Evolutionary conservation across 2,329 filamentous ascomycete genomes (phyloP), one percentile per base, ranked within the genome.

Genomic region (Beauveria bassiana): DNA sequence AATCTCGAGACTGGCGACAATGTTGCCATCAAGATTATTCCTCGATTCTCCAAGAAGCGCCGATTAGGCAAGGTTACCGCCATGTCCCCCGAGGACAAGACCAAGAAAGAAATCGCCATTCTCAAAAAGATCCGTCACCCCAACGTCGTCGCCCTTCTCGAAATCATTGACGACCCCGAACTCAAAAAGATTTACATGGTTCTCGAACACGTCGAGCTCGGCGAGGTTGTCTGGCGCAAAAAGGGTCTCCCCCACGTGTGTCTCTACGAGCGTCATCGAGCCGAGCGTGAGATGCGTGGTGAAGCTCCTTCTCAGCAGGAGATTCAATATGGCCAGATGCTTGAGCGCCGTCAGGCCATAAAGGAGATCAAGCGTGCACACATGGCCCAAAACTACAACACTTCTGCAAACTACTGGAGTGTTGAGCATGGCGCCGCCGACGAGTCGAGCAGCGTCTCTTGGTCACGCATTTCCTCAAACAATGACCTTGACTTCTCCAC

Each of bases 121-220:
- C 80, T 99, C 69, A 99, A 99, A 75, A 99, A 99, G 78, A 96
- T 96, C 59, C 88, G 93, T 34, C 95, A 99, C 73, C 88, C 91
- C n/a, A 97, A 99, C 70, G 91, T 99, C 46, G 95, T 99, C 65
- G 93, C 91, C 68, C 80, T 99, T 45, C 83, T 98, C 65, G 95
- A 99, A 76, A 93, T 99, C 69, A 98, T 99, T 69, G 95, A 99
- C 72, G 95, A 99, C 72, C 93, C 93, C 1, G 91, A 92, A 69
- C 86, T 92, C 62, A 95, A 96, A 77, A 99, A 99, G 77, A 96
- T 99, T 64, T 99, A 99, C 77, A 93, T 99, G 77, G 91, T 98
- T 22, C 82, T 99, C 49, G 95, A 99, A 74, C 93, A 93, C 74
- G 93, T 97, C 61, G 91, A 97, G 72, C 83, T 93, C 46, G 93